These are phyloP conservation scores for Lachnellula subtilissima DNA, from an alignment of 2,329 filamentous ascomycete species.

Conservation along the genomic window DNA sequence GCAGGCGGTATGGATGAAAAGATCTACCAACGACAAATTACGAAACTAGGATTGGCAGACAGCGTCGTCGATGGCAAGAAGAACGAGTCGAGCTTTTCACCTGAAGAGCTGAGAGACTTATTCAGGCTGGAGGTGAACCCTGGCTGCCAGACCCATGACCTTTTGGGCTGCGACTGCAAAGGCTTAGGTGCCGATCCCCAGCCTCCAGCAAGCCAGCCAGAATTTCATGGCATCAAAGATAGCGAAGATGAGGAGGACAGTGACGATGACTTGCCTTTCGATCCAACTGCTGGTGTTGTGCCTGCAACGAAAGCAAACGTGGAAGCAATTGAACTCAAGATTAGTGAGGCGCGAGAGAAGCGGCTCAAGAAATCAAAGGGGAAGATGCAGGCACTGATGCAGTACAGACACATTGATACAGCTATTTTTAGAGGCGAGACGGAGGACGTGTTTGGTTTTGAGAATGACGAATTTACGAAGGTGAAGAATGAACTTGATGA, in stretches of 20 bases:
- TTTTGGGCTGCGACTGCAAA: constrained; percentile 58
- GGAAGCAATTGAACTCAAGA: constrained; percentile 39
- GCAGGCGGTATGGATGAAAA: constrained; percentile 69
- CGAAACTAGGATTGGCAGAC: constrained; percentile 65
- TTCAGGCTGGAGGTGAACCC: constrained; percentile 60
- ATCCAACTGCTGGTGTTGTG: constrained; percentile 25
- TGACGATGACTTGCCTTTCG: constrained; percentile 27
- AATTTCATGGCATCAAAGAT: constrained; percentile 10
- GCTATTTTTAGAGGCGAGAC: constrained; percentile 32
- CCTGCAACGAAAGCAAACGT: constrained; percentile 42
- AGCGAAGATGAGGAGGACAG: constrained; percentile 26
- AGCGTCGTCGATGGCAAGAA: constrained; percentile 66
- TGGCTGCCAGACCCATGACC: constrained; percentile 62
- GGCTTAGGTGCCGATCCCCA: constrained; percentile 41
- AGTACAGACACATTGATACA: constrained; percentile 48
- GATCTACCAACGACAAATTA: constrained; percentile 69
- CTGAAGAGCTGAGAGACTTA: constrained; percentile 61
- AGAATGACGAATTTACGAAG: constrained; percentile 32
- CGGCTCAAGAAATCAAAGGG: constrained; percentile 27
- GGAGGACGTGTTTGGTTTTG: constrained; percentile 29
- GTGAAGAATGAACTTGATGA: constrained; percentile 41
- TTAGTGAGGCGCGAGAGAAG: constrained; percentile 32
- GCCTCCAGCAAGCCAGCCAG: constrained; percentile 15
- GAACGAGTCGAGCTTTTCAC: constrained; percentile 56
- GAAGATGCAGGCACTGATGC: constrained; percentile 48